Conservation (phyloP, 2,329 filamentous ascomycete species). For the Pseudogymnoascus destructans region DNA sequence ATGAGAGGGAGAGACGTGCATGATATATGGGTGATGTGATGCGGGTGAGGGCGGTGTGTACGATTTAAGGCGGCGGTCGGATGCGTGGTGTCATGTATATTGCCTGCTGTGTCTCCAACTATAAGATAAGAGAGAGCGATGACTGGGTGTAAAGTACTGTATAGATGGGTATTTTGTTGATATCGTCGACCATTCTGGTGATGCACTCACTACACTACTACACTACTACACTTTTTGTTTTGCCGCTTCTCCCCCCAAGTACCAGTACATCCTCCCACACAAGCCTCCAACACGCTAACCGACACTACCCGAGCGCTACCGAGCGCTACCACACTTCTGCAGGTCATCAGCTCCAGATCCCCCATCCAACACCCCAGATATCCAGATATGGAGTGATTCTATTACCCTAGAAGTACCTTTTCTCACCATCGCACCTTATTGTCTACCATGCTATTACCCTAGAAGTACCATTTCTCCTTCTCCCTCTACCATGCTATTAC, state of each 20-base stretch:
- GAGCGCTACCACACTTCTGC: not conserved
- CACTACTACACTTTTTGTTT: too few relatives aligned
- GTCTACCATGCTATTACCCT: not conserved
- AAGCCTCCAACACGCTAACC: not conserved
- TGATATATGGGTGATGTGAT: not conserved
- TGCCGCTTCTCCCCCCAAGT: not conserved
- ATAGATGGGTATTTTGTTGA: not conserved
- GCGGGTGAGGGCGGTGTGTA: not conserved
- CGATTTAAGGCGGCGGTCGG: not conserved
- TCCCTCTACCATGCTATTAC: not conserved
- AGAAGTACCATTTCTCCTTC: not conserved
- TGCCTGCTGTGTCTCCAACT: not conserved
- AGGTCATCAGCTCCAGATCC: not conserved
- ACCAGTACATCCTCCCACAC: not conserved
- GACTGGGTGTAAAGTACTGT: not conserved
- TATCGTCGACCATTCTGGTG: not conserved
- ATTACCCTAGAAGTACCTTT: not conserved
- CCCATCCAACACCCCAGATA: too few relatives aligned
- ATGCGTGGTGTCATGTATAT: not conserved
- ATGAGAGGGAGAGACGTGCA: not conserved
- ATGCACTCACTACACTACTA: not conserved
- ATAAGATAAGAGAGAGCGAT: not conserved
- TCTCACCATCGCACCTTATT: too few relatives aligned
- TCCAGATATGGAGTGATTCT: not conserved
- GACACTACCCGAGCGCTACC: not conserved